Base-by-base conservation (phyloP, 495 filamentous ascomycete genomes). In the Jackrogersella multiformis region DNA sequence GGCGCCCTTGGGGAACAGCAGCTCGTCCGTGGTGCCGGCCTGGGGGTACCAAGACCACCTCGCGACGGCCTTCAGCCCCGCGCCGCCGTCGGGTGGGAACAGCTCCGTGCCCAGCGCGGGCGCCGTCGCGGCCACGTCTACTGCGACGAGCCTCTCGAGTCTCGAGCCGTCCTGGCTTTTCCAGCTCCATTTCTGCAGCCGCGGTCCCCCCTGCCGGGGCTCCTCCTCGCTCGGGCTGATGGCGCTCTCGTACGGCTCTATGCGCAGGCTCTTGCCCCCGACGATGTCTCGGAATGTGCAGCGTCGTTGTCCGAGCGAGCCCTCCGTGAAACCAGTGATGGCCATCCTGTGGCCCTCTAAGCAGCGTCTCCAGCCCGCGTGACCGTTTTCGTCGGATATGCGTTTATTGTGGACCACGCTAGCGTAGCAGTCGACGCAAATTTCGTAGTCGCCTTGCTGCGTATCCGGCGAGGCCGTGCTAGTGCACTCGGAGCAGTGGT, bases 321-420 rank as follows among this genome's bases (percentile, higher is more conserved):
- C 76, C 59, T 92, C 88, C 57, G 88, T 79, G 70, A 91, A 96
- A 1, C 86, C 88, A 4, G 93, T 78, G n/a, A 95, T 78, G 0
- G 89, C 86, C 91, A 97, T 95, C 6, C 93, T 85, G 72, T 97
- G 93, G n/a, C 90, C 90, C 35, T 80, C 75, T 0, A 86, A 79
- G 71, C 93, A 97, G 21, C 91, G 84, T 8, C 93, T 84, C 93
- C 93, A 97, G 4, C 93, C 93, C 23, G 77, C 80, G 53, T 85
- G 81, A 0, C 93, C 92, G 65, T 96, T 91, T 62, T 93, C 91
- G 12, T 80, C 77, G 65, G 83, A 85, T 62, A 97, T 87, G 35
- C 82, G 85, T 26, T 85, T 83, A 0, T 78, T 81, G 7, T 80
- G 74, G 3, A 90, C 83, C 12, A 93, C 82, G 32, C 80, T 81